A percentile compares a stretch with the other conserved stretches of the same genome.
Evolutionary conservation across 176 grass and related monocot genomes (phyloP).

Genomic region (Saccharum officinarum): DNA sequence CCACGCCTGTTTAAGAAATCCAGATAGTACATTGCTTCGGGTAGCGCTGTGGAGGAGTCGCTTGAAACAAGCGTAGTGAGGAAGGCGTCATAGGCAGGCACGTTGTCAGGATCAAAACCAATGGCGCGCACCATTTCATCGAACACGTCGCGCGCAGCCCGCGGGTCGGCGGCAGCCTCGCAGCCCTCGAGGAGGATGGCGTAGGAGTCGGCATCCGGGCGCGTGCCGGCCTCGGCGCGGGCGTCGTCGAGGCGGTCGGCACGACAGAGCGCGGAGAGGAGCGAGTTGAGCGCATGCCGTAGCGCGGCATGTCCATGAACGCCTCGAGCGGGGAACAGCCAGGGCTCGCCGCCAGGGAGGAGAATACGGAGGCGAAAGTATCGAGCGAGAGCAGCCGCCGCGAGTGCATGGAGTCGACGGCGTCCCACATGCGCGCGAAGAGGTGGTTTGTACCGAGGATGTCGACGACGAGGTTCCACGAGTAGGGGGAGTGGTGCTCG

Average conservation of each 20-base stretch:
- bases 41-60: conserved; percentile 31
- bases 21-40: conserved; percentile 55
- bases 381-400: conserved; percentile 67
- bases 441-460: conserved; percentile 73
- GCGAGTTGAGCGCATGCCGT: conserved; percentile 75
- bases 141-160: conserved; percentile 63
- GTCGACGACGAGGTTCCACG: conserved; percentile 90
- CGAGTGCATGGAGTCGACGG: conserved; percentile 64
- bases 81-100: conserved; percentile 77
- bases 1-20: background rate
- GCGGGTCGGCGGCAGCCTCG: conserved; percentile 50
- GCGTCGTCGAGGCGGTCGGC: conserved; percentile 57
- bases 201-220: conserved; percentile 72
- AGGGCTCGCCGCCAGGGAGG: conserved; percentile 47
- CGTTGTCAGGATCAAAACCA: conserved; percentile 58
- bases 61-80: conserved; percentile 64
- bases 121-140: conserved; percentile 64
- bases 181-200: conserved; percentile 83
- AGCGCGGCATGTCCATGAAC: conserved; percentile 53
- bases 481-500: conserved; percentile 65
- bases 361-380: conserved; percentile 82
- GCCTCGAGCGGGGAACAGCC: conserved; percentile 35
- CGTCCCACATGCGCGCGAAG: conserved; percentile 68
- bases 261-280: conserved; percentile 77
- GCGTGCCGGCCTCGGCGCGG: conserved; percentile 31